A percentile compares a stretch with the other conserved stretches of the same genome.
phyloP scores from a whole-genome alignment of 495 filamentous ascomycete species.

The Daldinia bambusicola region DNA sequence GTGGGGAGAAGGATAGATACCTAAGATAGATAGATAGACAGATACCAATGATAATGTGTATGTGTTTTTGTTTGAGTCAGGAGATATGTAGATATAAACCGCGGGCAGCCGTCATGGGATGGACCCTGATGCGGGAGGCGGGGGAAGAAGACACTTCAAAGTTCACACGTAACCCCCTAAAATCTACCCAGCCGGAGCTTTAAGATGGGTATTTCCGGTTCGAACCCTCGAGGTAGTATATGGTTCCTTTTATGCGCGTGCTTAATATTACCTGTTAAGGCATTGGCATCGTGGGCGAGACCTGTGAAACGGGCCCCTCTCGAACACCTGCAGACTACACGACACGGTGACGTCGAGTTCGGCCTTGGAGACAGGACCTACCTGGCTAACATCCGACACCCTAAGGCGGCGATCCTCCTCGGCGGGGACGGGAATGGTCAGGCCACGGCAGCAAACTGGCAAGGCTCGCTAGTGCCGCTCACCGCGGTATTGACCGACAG shows the following conservation, averaged over 20 bases:
- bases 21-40: background rate
- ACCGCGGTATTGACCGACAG: background rate
- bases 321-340: slow-evolving; percentile 29
- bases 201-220: background rate
- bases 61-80: too few relatives aligned
- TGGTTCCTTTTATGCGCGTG: background rate
- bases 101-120: background rate
- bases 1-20: too few relatives aligned
- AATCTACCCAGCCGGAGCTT: background rate
- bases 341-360: slow-evolving; percentile 34
- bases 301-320: slow-evolving; percentile 29
- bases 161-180: background rate
- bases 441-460: background rate
- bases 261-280: background rate
- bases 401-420: slow-evolving; percentile 19
- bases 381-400: slow-evolving; percentile 32
- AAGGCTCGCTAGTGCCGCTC: background rate
- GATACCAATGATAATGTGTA: background rate
- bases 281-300: background rate
- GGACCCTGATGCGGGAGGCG: background rate
- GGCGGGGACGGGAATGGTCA: background rate
- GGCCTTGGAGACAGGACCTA: slow-evolving; percentile 38
- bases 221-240: background rate
- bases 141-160: background rate
- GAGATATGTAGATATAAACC: background rate